phyloP scores from a whole-genome alignment of 371 early-diverging fungal genomes.

The Mucor mucedo region DNA sequence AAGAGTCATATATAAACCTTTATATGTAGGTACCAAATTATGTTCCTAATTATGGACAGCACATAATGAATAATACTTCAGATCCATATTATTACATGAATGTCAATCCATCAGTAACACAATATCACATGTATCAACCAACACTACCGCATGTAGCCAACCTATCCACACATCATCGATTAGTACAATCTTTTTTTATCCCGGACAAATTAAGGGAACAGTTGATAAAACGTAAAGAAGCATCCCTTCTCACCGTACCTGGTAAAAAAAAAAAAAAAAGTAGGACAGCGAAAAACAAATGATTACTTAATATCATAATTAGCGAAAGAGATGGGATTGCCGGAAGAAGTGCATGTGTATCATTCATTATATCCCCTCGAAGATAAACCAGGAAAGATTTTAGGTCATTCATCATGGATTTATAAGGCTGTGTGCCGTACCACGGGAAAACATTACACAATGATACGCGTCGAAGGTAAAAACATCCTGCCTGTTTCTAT shows the following conservation, averaged over 20 bases:
- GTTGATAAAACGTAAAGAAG: conserved; percentile 74
- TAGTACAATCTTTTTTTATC: conserved; percentile 82
- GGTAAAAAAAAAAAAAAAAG: conserved; percentile 38
- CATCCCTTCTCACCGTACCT: conserved; percentile 61
- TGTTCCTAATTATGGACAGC: conserved; percentile 2
- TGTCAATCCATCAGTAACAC: conserved; percentile 37
- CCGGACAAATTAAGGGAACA: conserved; percentile 82
- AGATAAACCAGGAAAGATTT: conserved; percentile 55
- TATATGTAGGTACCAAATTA: neutral
- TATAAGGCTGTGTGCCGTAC: conserved; percentile 80
- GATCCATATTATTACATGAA: conserved; percentile 46
- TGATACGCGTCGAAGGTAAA: conserved; percentile 79
- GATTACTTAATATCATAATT: too few species aligned
- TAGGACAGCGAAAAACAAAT: neutral
- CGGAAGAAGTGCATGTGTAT: conserved; percentile 79
- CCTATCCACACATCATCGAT: conserved; percentile 73
- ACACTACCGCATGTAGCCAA: conserved; percentile 76
- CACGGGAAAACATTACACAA: conserved; percentile 79
- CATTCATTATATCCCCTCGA: conserved; percentile 77
- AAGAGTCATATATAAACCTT: neutral
- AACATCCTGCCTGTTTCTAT: neutral
- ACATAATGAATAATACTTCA: conserved; percentile 2
- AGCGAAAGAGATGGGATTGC: conserved; percentile 66
- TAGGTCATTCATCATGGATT: conserved; percentile 72
- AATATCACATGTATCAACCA: conserved; percentile 78